A percentile compares a stretch with the other conserved stretches of the same genome.
These are phyloP conservation scores for Ophiostoma sp. DNA, from an alignment of 2,329 filamentous ascomycete genomes.

Conservation along the genomic window DNA sequence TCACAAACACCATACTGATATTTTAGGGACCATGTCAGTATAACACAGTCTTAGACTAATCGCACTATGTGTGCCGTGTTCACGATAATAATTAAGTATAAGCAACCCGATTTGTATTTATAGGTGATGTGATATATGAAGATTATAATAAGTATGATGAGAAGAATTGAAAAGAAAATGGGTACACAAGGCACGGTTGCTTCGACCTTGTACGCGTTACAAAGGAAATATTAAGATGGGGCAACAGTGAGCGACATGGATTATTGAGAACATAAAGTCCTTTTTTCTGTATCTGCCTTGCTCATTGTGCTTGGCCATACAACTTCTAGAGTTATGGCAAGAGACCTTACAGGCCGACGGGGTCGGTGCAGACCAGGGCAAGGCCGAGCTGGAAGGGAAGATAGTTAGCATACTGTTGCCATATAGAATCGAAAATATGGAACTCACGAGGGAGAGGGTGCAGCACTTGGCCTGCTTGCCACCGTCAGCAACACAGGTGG, in stretches of 20 bases:
- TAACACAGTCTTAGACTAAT: too few relatives aligned
- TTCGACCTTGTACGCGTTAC: not conserved
- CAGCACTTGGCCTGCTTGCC: not conserved
- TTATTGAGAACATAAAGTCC: not conserved
- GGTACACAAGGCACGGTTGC: not conserved
- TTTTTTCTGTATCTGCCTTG: not conserved
- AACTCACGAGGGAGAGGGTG: not conserved
- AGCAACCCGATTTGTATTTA: not conserved
- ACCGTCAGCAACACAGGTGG: not conserved
- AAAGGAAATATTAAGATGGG: not conserved
- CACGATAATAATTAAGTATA: not conserved
- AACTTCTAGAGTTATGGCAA: not conserved
- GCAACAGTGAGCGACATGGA: not conserved
- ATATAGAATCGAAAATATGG: too few relatives aligned
- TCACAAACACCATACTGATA: too few relatives aligned
- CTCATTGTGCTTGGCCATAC: not conserved
- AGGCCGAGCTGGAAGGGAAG: not conserved
- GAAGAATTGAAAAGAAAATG: not conserved
- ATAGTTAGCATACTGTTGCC: not conserved
- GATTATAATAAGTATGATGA: not conserved
- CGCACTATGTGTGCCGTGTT: not conserved
- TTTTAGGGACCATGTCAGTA: too few relatives aligned
- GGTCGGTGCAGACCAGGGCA: not conserved
- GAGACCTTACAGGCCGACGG: not conserved
- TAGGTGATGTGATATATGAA: not conserved